Conservation (phyloP, 2,329 filamentous ascomycete genomes). For the Parafenestella ontariensis region DNA sequence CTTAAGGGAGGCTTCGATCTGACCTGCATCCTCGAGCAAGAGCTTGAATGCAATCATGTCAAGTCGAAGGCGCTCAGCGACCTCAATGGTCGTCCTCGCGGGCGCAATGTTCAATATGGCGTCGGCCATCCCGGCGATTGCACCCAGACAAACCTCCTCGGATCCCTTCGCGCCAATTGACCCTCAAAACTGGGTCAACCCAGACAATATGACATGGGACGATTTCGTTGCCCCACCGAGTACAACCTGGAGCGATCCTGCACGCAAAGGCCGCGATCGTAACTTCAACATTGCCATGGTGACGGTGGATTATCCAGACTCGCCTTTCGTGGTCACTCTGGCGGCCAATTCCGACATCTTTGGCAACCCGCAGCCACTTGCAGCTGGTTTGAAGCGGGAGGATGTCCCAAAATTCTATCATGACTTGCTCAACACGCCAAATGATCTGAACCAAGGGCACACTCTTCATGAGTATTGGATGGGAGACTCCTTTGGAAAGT, state of each 20-base stretch:
- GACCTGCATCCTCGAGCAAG: neutral
- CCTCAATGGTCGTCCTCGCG: conserved; percentile 21
- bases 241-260: conserved; percentile 58
- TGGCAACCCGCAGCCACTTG: conserved; percentile 57
- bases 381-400: conserved; percentile 52
- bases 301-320: conserved; percentile 60
- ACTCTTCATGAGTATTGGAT: conserved; percentile 66
- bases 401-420: conserved; percentile 60
- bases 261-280: conserved; percentile 53
- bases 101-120: conserved; percentile 23
- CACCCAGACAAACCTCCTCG: conserved; percentile 17
- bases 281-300: conserved; percentile 66
- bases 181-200: conserved; percentile 61
- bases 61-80: conserved; percentile 6
- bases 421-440: conserved; percentile 60
- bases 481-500: conserved; percentile 62
- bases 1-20: neutral
- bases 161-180: conserved; percentile 60
- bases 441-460: conserved; percentile 58
- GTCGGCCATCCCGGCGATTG: conserved; percentile 24
- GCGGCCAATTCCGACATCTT: conserved; percentile 58
- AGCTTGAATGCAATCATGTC: conserved; percentile 9
- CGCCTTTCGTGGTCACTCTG: conserved; percentile 58
- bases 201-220: conserved; percentile 58
- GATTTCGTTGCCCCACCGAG: conserved; percentile 57